Conservation (phyloP, 1,284 basidiomycete species). For the Malassezia restricta region DNA sequence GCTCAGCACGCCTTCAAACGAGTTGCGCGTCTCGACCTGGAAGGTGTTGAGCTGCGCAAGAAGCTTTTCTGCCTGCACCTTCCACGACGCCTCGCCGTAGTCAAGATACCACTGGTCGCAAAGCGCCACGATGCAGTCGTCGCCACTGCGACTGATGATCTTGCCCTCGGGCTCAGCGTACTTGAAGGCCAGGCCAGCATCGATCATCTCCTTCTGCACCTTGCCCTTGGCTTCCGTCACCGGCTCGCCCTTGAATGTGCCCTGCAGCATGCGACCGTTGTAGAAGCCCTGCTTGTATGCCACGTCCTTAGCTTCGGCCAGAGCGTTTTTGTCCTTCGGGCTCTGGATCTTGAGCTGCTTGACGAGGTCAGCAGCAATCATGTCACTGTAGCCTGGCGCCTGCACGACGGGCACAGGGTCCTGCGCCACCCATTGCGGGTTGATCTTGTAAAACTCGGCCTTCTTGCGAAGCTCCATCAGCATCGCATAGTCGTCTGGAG, state of each 20-base stretch:
- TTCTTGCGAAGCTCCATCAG: slow-evolving; percentile 90
- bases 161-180: slow-evolving; percentile 93
- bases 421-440: slow-evolving; percentile 73
- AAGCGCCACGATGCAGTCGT: slow-evolving; percentile 93
- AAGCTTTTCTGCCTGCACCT: slow-evolving; percentile 69
- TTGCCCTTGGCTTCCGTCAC: slow-evolving; percentile 85
- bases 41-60: slow-evolving; percentile 81
- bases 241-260: slow-evolving; percentile 71
- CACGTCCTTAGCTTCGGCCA: slow-evolving; percentile 91
- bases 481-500: slow-evolving; percentile 89
- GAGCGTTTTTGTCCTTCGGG: slow-evolving; percentile 68
- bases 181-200: slow-evolving; percentile 63
- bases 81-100: slow-evolving; percentile 86
- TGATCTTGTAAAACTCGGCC: slow-evolving; percentile 88
- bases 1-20: slow-evolving; percentile 77
- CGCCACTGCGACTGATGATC: slow-evolving; percentile 75
- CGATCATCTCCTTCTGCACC: slow-evolving; percentile 74
- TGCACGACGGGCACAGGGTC: slow-evolving; percentile 78
- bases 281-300: slow-evolving; percentile 99
- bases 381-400: slow-evolving; percentile 80
- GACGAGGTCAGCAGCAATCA: slow-evolving; percentile 76
- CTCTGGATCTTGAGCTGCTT: slow-evolving; percentile 88
- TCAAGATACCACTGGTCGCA: slow-evolving; percentile 99
- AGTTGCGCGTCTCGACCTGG: slow-evolving; percentile 73
- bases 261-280: slow-evolving; percentile 74